phyloP scores from a whole-genome alignment of 2,329 filamentous ascomycete species.

The Macrophomina tecta region DNA sequence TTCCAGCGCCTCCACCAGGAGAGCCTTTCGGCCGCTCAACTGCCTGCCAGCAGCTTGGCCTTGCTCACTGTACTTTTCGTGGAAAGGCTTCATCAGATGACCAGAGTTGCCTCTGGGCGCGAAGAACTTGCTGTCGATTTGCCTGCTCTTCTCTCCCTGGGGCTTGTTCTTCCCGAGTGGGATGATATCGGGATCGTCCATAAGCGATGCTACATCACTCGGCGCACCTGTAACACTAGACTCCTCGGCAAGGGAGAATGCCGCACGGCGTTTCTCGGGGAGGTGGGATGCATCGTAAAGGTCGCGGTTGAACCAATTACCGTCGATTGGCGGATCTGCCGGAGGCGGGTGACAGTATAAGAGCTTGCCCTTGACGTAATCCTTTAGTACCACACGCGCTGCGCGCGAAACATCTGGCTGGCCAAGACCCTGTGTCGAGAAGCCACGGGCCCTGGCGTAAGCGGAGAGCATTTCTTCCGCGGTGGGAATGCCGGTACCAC shows the following conservation, averaged over 20 bases:
- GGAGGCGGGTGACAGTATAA: slow-evolving; percentile 91
- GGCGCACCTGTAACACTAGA: slow-evolving; percentile 46
- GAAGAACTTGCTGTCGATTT: slow-evolving; percentile 91
- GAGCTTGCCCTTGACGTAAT: slow-evolving; percentile 96
- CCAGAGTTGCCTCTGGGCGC: slow-evolving; percentile 67
- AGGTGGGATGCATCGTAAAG: slow-evolving; percentile 85
- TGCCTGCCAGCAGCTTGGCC: slow-evolving; percentile 67
- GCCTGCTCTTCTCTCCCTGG: slow-evolving; percentile 74
- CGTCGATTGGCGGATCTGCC: slow-evolving; percentile 66
- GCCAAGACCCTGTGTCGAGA: slow-evolving; percentile 85
- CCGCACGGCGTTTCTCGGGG: slow-evolving; percentile 77
- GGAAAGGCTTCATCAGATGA: slow-evolving; percentile 81
- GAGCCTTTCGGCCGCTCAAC: slow-evolving; percentile 82
- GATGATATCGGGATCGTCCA: slow-evolving; percentile 60
- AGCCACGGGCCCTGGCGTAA: slow-evolving; percentile 88
- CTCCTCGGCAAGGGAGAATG: slow-evolving; percentile 58
- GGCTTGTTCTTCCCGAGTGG: slow-evolving; percentile 37
- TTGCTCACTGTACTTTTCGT: slow-evolving; percentile 85
- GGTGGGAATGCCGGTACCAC: slow-evolving; percentile 85
- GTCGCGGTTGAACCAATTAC: slow-evolving; percentile 81
- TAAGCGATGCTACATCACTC: slow-evolving; percentile 48
- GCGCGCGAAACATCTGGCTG: slow-evolving; percentile 94
- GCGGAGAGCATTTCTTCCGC: slow-evolving; percentile 83
- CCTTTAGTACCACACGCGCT: slow-evolving; percentile 87
- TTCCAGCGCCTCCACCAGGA: slow-evolving; percentile 80